These are phyloP conservation scores for Phytopythium helicoides DNA, from an alignment of 352 stramenopile species.

Conservation along the genomic window DNA sequence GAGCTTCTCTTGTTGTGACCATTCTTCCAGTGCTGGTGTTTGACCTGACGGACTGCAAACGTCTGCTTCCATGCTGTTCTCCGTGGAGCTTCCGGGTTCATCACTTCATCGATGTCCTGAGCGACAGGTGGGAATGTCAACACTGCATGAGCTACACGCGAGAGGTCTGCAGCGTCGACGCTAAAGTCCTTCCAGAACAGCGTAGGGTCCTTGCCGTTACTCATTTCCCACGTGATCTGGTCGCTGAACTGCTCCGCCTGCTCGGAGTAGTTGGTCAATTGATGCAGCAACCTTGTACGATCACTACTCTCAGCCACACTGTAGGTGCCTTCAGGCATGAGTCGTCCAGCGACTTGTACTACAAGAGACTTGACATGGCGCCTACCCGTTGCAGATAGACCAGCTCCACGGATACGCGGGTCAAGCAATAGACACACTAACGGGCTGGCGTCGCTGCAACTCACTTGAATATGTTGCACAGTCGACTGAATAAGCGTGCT, in stretches of 20 bases:
- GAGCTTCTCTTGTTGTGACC: slow-evolving; percentile 3
- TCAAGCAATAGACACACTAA: slow-evolving; percentile 48
- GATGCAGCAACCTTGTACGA: slow-evolving; percentile 25
- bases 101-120: slow-evolving; percentile 6
- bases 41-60: slow-evolving; percentile 26
- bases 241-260: slow-evolving; percentile 37
- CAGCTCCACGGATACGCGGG: slow-evolving; percentile 34
- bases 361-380: slow-evolving; percentile 48
- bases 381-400: slow-evolving; percentile 35
- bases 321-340: too few relatives aligned
- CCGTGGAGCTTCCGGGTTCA: neutral
- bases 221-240: slow-evolving; percentile 51
- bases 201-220: slow-evolving; percentile 22
- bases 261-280: slow-evolving; percentile 37
- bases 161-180: slow-evolving; percentile 40
- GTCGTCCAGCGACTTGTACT: slow-evolving; percentile 23
- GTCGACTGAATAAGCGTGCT: slow-evolving; percentile 6
- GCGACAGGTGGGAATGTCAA: slow-evolving; percentile 20
- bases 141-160: slow-evolving; percentile 27
- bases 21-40: slow-evolving; percentile 17
- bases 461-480: slow-evolving; percentile 8
- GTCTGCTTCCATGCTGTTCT: slow-evolving; percentile 12
- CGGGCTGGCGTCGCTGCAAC: slow-evolving; percentile 28
- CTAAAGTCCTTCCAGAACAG: slow-evolving; percentile 52
- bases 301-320: slow-evolving; percentile 5